A percentile compares a stretch with the other conserved stretches of the same genome.
phyloP scores from a whole-genome alignment of 2,329 filamentous ascomycete species.

The Chaetomium strumarium region DNA sequence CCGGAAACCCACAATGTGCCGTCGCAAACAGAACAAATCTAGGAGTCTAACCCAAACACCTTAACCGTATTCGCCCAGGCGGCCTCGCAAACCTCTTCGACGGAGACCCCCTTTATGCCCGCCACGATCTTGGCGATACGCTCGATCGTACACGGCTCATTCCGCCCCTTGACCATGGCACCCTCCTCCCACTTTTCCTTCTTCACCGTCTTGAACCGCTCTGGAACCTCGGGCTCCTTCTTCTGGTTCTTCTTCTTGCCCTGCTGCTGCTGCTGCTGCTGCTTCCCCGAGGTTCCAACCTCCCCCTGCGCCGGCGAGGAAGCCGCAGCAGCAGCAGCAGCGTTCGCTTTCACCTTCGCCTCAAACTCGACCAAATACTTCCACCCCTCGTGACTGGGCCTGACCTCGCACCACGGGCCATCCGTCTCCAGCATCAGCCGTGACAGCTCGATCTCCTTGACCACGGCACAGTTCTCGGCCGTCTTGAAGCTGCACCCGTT shows the following conservation, averaged over 20 bases:
- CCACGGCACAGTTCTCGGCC: conserved; percentile 79
- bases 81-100: conserved; percentile 81
- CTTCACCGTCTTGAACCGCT: conserved; percentile 78
- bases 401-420: conserved; percentile 95
- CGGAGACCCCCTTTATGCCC: conserved; percentile 69
- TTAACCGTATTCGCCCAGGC: conserved; percentile 75
- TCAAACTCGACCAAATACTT: conserved; percentile 54
- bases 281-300: conserved; percentile 21
- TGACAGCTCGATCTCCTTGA: conserved; percentile 70
- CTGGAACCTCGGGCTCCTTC: conserved; percentile 60
- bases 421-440: conserved; percentile 92
- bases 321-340: background rate
- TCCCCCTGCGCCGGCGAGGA: background rate
- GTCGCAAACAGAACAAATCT: conserved; percentile 12
- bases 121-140: conserved; percentile 86
- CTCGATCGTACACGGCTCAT: conserved; percentile 84
- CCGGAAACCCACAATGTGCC: background rate
- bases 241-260: conserved; percentile 45
- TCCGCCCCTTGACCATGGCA: conserved; percentile 87
- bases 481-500: conserved; percentile 98
- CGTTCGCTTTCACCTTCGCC: conserved; percentile 9
- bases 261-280: conserved; percentile 30
- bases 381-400: conserved; percentile 79
- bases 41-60: conserved; percentile 68
- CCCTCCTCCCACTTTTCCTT: conserved; percentile 92